Base-by-base conservation (phyloP, 768 basidiomycete genomes). In the Hygrocybe coccinea region DNA sequence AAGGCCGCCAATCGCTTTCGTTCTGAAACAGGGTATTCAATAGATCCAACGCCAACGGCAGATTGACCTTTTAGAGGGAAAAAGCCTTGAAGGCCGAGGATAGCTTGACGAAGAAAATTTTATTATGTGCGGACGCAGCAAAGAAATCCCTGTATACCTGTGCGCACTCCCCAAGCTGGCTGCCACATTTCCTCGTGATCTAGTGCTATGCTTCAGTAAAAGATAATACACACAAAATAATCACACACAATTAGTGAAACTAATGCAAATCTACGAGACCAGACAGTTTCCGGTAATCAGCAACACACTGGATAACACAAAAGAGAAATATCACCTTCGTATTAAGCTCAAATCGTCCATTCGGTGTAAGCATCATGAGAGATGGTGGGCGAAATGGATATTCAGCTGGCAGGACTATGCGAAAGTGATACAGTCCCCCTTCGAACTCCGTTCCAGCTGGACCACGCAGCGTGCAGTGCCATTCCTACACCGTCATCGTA, bases 141-240 rank as follows among this genome's bases (percentile, higher is more conserved):
- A n/a, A 15, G 15, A n/a, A 1, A 39, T 22, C 47, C 5, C 19
- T 45, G 55, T 78, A 58, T 56, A 89, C 89, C 94, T 54, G 95
- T 98, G 59, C 95, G 82, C 17, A 98, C 90, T 54, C 95, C 95
- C 95, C 95, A 98, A 22, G 93, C 92, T 36, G 95, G 95, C 70
- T 97, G 94, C 95, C 95, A 98, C 33, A 91, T 78, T 62, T 97
- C 95, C 70, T 94, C 91, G 61, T 97, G 94, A 76, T 95, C 89
- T 91, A 63, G 39, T 3, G 11, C 41, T n/a, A 25, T 8, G 49
- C 38, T 36, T 33, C 41, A 35, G 43, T 25, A 46, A 47, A 57
- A 35, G 34, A 49, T 55, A 58, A 35, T 38, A 38, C 24, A 29
- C 38, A 24, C n/a, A 24, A 48, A 49, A 24, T 15, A 19, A 41